Evolutionary conservation across 257 asterid species (phyloP).

Genomic region (Lavandula angustifolia): DNA sequence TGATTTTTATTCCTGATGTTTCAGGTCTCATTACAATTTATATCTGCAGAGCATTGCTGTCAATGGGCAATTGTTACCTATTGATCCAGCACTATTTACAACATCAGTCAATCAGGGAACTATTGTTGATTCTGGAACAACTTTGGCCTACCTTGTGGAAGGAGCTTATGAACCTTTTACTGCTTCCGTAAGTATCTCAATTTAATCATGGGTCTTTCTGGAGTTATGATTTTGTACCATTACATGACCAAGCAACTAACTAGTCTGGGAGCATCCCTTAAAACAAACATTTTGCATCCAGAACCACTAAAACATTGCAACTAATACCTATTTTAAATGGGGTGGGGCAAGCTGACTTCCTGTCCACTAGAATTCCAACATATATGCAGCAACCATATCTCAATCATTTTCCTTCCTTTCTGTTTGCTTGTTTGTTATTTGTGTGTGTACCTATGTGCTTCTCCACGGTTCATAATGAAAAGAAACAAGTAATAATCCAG

Average conservation of each 20-base stretch:
- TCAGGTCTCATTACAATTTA: constrained; percentile 52
- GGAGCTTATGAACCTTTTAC: constrained; percentile 85
- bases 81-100: constrained; percentile 32
- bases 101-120: constrained; percentile 39
- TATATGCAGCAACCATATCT: constrained; percentile 6
- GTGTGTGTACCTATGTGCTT: neutral
- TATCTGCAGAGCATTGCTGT: constrained; percentile 39
- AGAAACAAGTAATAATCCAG: neutral
- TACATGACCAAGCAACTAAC: neutral
- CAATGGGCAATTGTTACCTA: constrained; percentile 34
- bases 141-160: constrained; percentile 78
- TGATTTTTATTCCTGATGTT: constrained; percentile 27
- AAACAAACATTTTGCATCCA: neutral
- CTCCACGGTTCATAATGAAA: neutral
- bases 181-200: constrained; percentile 55
- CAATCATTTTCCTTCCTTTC: neutral
- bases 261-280: constrained; percentile 1
- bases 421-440: neutral
- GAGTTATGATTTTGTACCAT: neutral
- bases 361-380: constrained; percentile 2
- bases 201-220: constrained; percentile 11
- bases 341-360: neutral
- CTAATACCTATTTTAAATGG: neutral
- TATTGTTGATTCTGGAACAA: constrained; percentile 53
- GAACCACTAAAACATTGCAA: neutral